A percentile compares a stretch with the other conserved stretches of the same genome.
Evolutionary conservation across 192 early-diverging fungal genomes (phyloP).

Genomic region (Coemansia javaensis): DNA sequence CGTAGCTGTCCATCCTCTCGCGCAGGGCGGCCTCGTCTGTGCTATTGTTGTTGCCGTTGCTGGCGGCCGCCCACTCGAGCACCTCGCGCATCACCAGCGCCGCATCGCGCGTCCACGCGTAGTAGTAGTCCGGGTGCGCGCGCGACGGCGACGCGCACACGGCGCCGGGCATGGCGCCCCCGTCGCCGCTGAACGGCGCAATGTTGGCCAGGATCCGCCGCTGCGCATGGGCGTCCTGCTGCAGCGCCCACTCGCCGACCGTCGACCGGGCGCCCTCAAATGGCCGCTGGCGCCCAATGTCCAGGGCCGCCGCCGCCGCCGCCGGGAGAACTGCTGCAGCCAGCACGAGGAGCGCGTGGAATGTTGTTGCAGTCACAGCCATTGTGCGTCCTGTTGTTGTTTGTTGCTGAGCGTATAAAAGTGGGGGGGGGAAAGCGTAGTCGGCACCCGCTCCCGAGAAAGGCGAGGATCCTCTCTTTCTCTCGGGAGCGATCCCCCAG

Average conservation of each 20-base stretch:
- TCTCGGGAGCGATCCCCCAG: no score
- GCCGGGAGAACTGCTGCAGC: no score
- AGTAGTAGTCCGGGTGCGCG: conserved; percentile 65
- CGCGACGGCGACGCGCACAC: conserved; percentile 48
- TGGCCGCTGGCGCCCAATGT: no score
- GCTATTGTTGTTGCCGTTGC: neutral
- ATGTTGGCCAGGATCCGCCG: conserved; percentile 27
- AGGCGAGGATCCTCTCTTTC: no score
- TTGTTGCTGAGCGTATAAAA: no score
- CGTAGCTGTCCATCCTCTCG: conserved; percentile 16
- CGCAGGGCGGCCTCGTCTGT: neutral
- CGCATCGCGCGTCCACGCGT: conserved; percentile 67
- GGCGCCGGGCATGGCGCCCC: conserved; percentile 24
- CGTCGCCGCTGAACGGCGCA: conserved; percentile 19
- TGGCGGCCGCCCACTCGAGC: conserved; percentile 24
- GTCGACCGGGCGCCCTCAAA: neutral
- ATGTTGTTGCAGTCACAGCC: no score
- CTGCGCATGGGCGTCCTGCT: conserved; percentile 4
- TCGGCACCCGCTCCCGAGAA: no score
- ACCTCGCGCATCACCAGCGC: conserved; percentile 57
- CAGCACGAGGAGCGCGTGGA: no score
- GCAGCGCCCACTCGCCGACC: conserved; percentile 11
- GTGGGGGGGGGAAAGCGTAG: no score
- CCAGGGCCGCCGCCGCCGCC: no score
- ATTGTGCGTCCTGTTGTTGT: no score